Conservation (phyloP, 2,329 filamentous ascomycete species). For the Apiospora malaysiana region DNA sequence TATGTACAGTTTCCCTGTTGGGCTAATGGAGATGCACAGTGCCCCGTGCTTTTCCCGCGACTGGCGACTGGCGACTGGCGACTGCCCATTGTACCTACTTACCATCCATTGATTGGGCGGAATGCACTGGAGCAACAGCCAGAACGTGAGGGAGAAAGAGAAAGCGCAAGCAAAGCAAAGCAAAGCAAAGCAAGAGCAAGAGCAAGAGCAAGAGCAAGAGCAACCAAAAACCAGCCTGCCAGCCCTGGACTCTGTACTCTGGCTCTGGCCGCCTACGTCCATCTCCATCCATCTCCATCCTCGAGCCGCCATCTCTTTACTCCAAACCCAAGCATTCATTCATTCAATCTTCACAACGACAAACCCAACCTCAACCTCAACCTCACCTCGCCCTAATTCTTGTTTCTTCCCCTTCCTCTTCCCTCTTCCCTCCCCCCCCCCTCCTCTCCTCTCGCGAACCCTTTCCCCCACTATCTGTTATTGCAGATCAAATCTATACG, state of each 20-base stretch:
- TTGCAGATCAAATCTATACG: neutral
- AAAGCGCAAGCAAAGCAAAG: neutral
- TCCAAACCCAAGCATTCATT: neutral
- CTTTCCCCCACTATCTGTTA: neutral
- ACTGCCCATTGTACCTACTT: neutral
- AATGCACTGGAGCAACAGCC: constrained; percentile 10
- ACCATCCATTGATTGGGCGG: constrained; percentile 6
- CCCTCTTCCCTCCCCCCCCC: neutral
- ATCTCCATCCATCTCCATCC: neutral
- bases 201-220: no score
- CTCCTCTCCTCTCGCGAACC: neutral
- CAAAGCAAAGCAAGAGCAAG: neutral
- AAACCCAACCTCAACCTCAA: constrained; percentile 5
- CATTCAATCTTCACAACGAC: constrained; percentile 11
- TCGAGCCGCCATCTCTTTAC: constrained; percentile 7
- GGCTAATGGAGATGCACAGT: neutral
- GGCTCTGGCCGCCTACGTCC: no score
- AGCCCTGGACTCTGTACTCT: no score
- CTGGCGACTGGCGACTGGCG: constrained; percentile 8
- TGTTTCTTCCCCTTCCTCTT: neutral
- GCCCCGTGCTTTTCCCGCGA: neutral
- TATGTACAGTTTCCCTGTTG: constrained; percentile 10
- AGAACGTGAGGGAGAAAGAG: neutral
- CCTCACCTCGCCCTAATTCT: neutral
- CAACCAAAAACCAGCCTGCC: no score